Evolutionary conservation across 192 early-diverging fungal species (phyloP).

Genomic region (Physocladia obscura): DNA sequence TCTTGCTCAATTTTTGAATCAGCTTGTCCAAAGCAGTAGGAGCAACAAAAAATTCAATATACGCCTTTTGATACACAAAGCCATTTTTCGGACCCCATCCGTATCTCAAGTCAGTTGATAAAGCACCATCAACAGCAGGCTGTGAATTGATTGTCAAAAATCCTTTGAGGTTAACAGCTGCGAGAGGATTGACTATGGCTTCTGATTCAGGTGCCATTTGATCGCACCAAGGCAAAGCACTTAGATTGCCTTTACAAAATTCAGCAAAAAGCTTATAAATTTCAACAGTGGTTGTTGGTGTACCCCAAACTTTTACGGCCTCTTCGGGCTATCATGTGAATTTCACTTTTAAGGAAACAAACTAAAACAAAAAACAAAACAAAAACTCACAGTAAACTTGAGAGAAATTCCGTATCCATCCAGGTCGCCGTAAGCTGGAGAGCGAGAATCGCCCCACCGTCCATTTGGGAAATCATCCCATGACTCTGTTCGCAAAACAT

Average conservation of each 20-base stretch:
- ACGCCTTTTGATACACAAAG: slow-evolving; percentile 95
- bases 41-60: slow-evolving; percentile 93
- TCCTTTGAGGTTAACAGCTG: slow-evolving; percentile 74
- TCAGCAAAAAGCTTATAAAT: slow-evolving; percentile 75
- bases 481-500: slow-evolving; percentile 84
- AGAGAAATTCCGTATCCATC: slow-evolving; percentile 82
- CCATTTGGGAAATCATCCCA: slow-evolving; percentile 99
- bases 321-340: slow-evolving; percentile 46
- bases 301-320: slow-evolving; percentile 77
- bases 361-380: not conserved
- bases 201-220: slow-evolving; percentile 76
- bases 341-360: not conserved
- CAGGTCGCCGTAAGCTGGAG: slow-evolving; percentile 58
- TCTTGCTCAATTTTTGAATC: slow-evolving; percentile 63
- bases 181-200: slow-evolving; percentile 67
- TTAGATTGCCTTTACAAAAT: slow-evolving; percentile 78
- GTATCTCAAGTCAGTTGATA: slow-evolving; percentile 71
- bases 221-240: slow-evolving; percentile 90
- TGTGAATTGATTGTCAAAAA: slow-evolving; percentile 96
- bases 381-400: slow-evolving; percentile 44
- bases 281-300: slow-evolving; percentile 67
- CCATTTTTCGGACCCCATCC: slow-evolving; percentile 97
- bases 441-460: slow-evolving; percentile 96
- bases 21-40: slow-evolving; percentile 67
- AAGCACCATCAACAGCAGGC: slow-evolving; percentile 90